Evolutionary conservation across 257 asterid genomes (phyloP).

Genomic region (Coffea eugenioides): DNA sequence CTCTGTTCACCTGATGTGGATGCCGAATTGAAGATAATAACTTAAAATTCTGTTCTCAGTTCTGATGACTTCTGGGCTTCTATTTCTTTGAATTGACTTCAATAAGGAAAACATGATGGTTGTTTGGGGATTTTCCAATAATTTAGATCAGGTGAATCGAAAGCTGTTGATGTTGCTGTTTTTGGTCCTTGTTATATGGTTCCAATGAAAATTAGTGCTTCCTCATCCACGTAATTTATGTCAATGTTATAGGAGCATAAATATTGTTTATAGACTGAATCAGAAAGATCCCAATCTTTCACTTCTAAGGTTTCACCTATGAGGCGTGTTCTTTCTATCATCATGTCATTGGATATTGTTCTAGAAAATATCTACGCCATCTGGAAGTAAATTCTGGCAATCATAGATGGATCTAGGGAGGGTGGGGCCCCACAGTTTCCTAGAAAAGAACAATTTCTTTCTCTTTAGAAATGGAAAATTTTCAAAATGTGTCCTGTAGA

Average conservation of each 20-base stretch:
- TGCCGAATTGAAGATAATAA: background rate
- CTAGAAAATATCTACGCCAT: background rate
- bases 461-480: too few relatives aligned
- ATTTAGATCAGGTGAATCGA: background rate
- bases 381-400: background rate
- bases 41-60: background rate
- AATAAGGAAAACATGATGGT: background rate
- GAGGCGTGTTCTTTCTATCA: background rate
- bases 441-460: too few relatives aligned
- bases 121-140: background rate
- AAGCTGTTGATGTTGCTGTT: background rate
- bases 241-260: background rate
- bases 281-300: background rate
- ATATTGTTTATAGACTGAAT: background rate
- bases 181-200: slow-evolving; percentile 2
- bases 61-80: background rate
- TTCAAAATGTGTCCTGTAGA: too few relatives aligned
- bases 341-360: background rate
- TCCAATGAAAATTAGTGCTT: background rate
- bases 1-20: background rate
- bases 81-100: background rate
- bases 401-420: too few relatives aligned
- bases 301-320: background rate
- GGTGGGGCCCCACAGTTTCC: too few relatives aligned
- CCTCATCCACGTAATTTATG: background rate